These are phyloP conservation scores for Krasilnikovozyma curviuscula DNA, from an alignment of 768 basidiomycete genomes.

Conservation along the genomic window DNA sequence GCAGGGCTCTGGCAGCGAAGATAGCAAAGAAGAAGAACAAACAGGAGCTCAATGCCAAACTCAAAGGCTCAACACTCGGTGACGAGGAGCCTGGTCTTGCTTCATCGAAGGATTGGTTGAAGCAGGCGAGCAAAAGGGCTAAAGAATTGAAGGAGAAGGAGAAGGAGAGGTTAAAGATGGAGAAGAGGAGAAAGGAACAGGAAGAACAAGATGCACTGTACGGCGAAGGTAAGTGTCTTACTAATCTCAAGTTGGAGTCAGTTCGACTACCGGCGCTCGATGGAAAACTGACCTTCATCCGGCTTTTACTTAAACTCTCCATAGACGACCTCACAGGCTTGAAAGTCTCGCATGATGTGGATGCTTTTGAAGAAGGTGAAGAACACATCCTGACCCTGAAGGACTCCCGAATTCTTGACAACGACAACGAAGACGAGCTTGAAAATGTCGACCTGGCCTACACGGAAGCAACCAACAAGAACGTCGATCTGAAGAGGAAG, in stretches of 20 bases:
- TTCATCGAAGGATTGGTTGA: constrained; percentile 75
- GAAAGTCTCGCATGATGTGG: constrained; percentile 89
- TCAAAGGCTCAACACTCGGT: constrained; percentile 82
- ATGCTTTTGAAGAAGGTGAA: constrained; percentile 79
- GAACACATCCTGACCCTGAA: constrained; percentile 90
- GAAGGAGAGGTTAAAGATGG: constrained; percentile 50
- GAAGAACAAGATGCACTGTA: constrained; percentile 61
- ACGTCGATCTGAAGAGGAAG: constrained; percentile 69
- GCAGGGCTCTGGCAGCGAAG: too few species aligned
- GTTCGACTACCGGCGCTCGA: too few species aligned
- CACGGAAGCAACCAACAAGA: constrained; percentile 52
- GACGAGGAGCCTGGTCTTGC: constrained; percentile 39
- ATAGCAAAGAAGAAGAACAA: too few species aligned
- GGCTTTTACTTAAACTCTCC: not conserved
- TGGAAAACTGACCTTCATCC: not conserved
- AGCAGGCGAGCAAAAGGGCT: constrained; percentile 54
- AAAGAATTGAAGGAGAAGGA: constrained; percentile 42
- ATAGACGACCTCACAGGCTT: constrained; percentile 76
- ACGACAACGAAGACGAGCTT: constrained; percentile 96
- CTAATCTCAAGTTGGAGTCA: too few species aligned
- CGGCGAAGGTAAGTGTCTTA: constrained; percentile 50
- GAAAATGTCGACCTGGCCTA: constrained; percentile 92
- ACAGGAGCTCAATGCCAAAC: constrained; percentile 73
- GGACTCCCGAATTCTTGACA: constrained; percentile 84
- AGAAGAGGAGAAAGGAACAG: constrained; percentile 59